These are phyloP conservation scores for Ascochyta pisi DNA, from an alignment of 2,329 filamentous ascomycete species.

Conservation along the genomic window DNA sequence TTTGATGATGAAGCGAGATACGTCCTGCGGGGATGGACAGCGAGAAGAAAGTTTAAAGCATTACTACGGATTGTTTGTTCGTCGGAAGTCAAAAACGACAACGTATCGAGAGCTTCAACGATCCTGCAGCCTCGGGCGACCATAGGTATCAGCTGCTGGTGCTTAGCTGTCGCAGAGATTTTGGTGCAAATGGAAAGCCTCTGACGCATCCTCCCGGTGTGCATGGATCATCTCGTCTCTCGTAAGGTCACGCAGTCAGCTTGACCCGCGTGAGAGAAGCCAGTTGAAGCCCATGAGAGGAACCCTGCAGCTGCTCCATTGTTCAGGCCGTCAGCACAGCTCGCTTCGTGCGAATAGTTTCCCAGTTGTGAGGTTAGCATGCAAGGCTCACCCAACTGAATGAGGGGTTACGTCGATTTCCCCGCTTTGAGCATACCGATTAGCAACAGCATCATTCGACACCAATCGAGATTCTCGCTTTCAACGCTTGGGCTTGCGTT, in stretches of 20 bases:
- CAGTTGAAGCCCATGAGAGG: background rate
- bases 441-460: background rate
- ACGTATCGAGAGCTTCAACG: background rate
- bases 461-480: background rate
- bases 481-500: background rate
- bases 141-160: background rate
- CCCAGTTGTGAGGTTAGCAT: background rate
- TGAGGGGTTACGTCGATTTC: conserved; percentile 15
- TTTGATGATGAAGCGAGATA: background rate
- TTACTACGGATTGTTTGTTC: background rate
- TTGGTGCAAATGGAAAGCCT: background rate
- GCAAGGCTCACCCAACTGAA: conserved; percentile 3
- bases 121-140: background rate
- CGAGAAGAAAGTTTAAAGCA: background rate
- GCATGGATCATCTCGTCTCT: background rate
- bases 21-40: background rate
- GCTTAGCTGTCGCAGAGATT: background rate
- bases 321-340: background rate
- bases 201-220: background rate
- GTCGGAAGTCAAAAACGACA: background rate
- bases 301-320: conserved; percentile 3
- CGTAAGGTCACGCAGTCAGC: conserved; percentile 1
- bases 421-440: conserved; percentile 2
- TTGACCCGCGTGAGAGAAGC: background rate
- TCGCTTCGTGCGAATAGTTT: background rate